Conservation (phyloP, 352 stramenopile species). For the Globisporangium radiosum region DNA sequence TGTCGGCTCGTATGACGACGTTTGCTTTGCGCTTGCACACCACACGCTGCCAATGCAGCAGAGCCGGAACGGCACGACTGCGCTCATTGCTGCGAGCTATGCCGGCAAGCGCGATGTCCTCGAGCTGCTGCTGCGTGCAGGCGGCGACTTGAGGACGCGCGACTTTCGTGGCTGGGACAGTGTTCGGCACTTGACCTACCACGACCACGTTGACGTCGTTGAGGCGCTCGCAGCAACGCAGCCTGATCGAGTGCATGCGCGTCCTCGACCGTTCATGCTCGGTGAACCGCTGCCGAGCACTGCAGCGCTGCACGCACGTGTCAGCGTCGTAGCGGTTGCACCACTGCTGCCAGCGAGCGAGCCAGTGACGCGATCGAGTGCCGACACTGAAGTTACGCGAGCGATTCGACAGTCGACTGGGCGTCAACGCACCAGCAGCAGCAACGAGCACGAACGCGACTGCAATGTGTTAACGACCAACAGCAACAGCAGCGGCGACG, state of each 20-base stretch:
- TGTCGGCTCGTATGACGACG: constrained; percentile 22
- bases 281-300: constrained; percentile 1
- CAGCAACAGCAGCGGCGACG: not conserved
- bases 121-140: constrained; percentile 27
- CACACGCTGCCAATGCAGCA: constrained; percentile 37
- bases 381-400: too few species aligned
- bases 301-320: not conserved
- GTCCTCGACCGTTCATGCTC: constrained; percentile 9
- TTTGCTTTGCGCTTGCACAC: constrained; percentile 28
- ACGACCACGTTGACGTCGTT: constrained; percentile 40
- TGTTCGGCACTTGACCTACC: constrained; percentile 31
- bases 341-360: too few species aligned
- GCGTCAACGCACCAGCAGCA: too few species aligned
- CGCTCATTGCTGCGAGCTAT: constrained; percentile 42
- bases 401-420: too few species aligned
- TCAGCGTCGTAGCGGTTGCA: too few species aligned
- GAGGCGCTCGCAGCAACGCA: constrained; percentile 15
- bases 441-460: not conserved
- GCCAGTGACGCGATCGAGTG: too few species aligned
- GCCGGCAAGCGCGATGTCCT: constrained; percentile 32
- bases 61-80: constrained; percentile 37
- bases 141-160: constrained; percentile 25
- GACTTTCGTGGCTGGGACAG: constrained; percentile 41
- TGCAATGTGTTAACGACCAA: not conserved
- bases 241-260: too few species aligned